Evolutionary conservation across 164 flowering plant genomes (phyloP), one percentile per base, ranked within the genome.

Genomic region (Nymphaea thermarum): DNA sequence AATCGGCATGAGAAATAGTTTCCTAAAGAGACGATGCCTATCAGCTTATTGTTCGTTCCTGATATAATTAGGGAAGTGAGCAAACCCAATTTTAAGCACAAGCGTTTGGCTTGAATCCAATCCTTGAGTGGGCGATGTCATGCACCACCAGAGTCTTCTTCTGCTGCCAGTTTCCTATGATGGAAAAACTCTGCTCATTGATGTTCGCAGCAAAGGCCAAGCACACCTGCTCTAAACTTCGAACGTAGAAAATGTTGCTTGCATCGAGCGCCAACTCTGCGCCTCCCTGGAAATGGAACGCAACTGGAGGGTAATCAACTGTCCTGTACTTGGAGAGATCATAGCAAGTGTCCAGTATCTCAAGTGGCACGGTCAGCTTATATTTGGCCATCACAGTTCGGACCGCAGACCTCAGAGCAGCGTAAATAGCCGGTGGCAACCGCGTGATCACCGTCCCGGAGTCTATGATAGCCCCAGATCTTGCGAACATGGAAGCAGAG

Each of bases 301-400:
- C 53, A 2, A 82, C 64, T 47, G 60, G 71, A 11, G 85, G 86
- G 5, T 76, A 59, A 2, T 55, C 25, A 12, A 77, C 62, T 0
- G 47, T 53, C 1, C 17, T 53, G 53, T 63, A 73, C 0, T 60
- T 63, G 44, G 74, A 77, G 3, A 88, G 67, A 17, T 90, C 82
- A 62, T 77, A 90, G 71, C 93, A 90, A 0, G 91, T 86, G 70
- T 90, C 96, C 3, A 88, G 76, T 16, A 86, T 78, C 8, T 85
- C 76, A 3, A 79, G 68, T 8, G 74, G 60, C 42, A 62, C 11
- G 4, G 82, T 74, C 43, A 43, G 42, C 25, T 83, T 81, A 25
- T 91, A 88, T 62, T 65, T 66, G 4, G 80, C 45, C 95, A 89
- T 87, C 11, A 2, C 44, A 59, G 73, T 43, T 44, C 70, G 61